Base-by-base conservation (phyloP, 1,284 basidiomycete species). In the Austroboletus olivaceoglutinosus region DNA sequence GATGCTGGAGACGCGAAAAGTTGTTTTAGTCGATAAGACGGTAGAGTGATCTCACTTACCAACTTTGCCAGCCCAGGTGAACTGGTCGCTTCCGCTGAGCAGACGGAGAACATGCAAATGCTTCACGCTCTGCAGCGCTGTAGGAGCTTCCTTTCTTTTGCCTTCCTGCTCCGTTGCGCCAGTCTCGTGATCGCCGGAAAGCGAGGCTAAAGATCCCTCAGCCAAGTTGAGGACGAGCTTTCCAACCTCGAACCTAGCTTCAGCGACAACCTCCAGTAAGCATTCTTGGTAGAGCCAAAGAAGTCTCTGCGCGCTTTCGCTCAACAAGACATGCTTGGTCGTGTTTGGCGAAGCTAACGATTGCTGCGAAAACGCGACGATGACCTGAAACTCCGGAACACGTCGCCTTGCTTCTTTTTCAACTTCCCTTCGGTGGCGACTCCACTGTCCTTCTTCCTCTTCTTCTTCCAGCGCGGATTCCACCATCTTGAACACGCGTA, bases 241-340 rank as follows among this genome's bases (percentile, higher is more conserved):
- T 13, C 91, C 91, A 18, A 88, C 81, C 65, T 98, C 94, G 62
- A 95, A 95, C 42, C 85, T 78, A 8, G 83, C 82, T 65, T 95
- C 93, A 0, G 82, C 80, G 0, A 89, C 83, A 5, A 91, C 71
- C 6, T 78, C 76, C 0, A 91, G 90, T 13, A 97, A 70, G 42
- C 82, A 85, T 22, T 76, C 76, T 60, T 95, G 88, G 68, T 96
- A 97, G 30, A 96, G 76, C 76, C 87, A 89, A 47, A 97, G 71
- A 44, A 97, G 69, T 19, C 93, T 73, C 55, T 94, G 82, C 0
- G 91, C 82, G 22, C 80, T 80, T 68, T 97, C 94, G 0, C 83
- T 78, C 21, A 95, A 72, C 56, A 97, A 69, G 1, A 84, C 80
- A 0, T 62, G 59, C 57, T 74, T 75, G 45, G 55, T 48, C 10